Base-by-base conservation (phyloP, 1,284 basidiomycete genomes). In the Peniophora sp. region DNA sequence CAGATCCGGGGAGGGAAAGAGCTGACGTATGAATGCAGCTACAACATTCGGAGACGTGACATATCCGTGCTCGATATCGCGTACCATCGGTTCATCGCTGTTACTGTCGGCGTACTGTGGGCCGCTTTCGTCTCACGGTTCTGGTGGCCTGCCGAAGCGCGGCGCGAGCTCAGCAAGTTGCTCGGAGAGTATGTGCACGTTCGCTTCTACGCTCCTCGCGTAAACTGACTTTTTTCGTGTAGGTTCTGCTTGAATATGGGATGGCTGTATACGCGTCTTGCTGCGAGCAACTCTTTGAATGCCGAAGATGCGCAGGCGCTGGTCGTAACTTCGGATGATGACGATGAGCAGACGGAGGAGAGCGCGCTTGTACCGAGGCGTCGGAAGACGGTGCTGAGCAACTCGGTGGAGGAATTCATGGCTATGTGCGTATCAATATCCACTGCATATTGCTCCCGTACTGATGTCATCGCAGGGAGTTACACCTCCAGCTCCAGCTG, bases 61-160 rank as follows among this genome's bases (percentile, higher is more conserved):
- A 60, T 87, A 3, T 79, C 85, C 2, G 85, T 92, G 0, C 62
- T 84, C 34, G 68, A 81, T 37, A 82, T 97, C 47, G 95, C 92
- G 0, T 72, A 79, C 43, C 79, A 85, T 59, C 85, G 95, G 49
- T 85, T 86, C 0, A 62, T 86, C 3, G 79, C 92, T 20, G 95
- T 99, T n/a, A 85, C 80, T 0, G 76, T 81, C 5, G 95, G 95
- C 14, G 92, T 96, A 0, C 64, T 95, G 1, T 98, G 91, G 88
- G 94, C 93, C 0, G 80, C 85, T 2, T 67, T 97, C 24, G 83
- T 97, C 12, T 94, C 91, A 5, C 76, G 91, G 46, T 86, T 88
- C 56, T 92, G 94, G 84, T 98, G 95, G 94, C 95, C 96, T 1
- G 82, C 90, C 18, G 95, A 97, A 62, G 95, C 95, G 0, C 73